Evolutionary conservation across 75 land plant genomes (phyloP), one percentile per base, ranked within the genome.

Genomic region (Cupressus sempervirens): DNA sequence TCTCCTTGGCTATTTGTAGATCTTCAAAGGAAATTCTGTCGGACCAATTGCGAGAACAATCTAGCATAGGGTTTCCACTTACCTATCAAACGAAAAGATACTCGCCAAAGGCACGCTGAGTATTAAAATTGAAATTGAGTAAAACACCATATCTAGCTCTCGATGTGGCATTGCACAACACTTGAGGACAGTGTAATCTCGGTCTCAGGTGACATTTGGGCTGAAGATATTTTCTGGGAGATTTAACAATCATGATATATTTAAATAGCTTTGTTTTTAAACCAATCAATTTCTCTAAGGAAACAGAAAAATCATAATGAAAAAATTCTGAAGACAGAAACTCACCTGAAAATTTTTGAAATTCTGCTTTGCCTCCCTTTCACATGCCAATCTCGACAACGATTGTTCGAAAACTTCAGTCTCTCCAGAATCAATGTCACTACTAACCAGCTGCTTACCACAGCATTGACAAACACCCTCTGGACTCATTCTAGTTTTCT

Each of bases 271-370:
- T 56, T 18, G 3, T 23, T 62, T 26, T 58, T 58, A 20, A 62
- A 23, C 9, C 26, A 26, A 0, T 62, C 23, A 0, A 50, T 26
- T 23, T 23, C 26, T 62, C 9, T 62, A 23, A 23, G 67, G n/a
- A 1, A 62, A 62, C 29, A 23, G n/a, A 62, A 62, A 32, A 72
- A 72, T 29, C 74, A 72, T 36, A 72, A 12, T 1, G 15, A 72
- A 62, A 29, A 26, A 32, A 30, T 72, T 35, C 13, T 72, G 15
- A 23, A 43, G 46, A 32, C 62, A 70, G 45, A 81, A 29, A 46
- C 56, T 58, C 46, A 93, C 96, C 95, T 93, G 91, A 83, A 95
- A 95, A 18, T 82, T 50, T 30, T 12, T 70, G 84, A 95, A 95
- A 76, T 87, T 86, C 30, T 84, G 65, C 14, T 45, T 74, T 36